Conservation (phyloP, 2,329 filamentous ascomycete genomes). For the Botryotinia globosa region DNA sequence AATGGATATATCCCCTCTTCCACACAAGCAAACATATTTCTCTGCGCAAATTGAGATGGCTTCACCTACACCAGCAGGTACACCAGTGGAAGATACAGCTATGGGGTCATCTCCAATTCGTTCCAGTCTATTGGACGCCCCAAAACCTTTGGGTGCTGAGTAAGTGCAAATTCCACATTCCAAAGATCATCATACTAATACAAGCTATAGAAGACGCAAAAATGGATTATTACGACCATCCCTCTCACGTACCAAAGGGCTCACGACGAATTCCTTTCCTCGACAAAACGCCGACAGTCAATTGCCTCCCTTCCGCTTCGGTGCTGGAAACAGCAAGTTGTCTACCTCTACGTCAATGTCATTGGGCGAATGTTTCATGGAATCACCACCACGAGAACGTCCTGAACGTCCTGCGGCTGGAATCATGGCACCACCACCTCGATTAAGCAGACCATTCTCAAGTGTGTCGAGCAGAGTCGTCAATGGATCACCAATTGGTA, state of each 20-base stretch:
- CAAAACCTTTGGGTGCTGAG: slow-evolving; percentile 52
- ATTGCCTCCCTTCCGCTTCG: slow-evolving; percentile 74
- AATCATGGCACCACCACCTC: slow-evolving; percentile 54
- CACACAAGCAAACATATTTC: slow-evolving; percentile 75
- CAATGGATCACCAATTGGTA: slow-evolving; percentile 71
- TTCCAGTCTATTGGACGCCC: slow-evolving; percentile 48
- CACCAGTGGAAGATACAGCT: slow-evolving; percentile 45
- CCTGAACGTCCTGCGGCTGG: slow-evolving; percentile 54
- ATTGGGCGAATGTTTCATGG: slow-evolving; percentile 73
- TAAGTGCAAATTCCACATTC: slow-evolving; percentile 43
- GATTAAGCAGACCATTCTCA: slow-evolving; percentile 63
- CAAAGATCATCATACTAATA: slow-evolving; percentile 24
- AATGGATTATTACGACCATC: slow-evolving; percentile 70
- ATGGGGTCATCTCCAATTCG: slow-evolving; percentile 56
- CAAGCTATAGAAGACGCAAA: slow-evolving; percentile 57
- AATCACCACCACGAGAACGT: slow-evolving; percentile 72
- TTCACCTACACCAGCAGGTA: slow-evolving; percentile 66
- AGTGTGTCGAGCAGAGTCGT: slow-evolving; percentile 52
- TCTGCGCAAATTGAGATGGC: slow-evolving; percentile 60
- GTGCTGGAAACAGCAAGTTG: slow-evolving; percentile 50
- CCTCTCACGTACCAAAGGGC: slow-evolving; percentile 70
- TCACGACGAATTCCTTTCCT: slow-evolving; percentile 64
- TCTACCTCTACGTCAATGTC: slow-evolving; percentile 59
- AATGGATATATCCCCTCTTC: slow-evolving; percentile 93
- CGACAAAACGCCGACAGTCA: slow-evolving; percentile 62